Evolutionary conservation across 2,329 filamentous ascomycete species (phyloP).

Genomic region (Aureobasidium sp.): DNA sequence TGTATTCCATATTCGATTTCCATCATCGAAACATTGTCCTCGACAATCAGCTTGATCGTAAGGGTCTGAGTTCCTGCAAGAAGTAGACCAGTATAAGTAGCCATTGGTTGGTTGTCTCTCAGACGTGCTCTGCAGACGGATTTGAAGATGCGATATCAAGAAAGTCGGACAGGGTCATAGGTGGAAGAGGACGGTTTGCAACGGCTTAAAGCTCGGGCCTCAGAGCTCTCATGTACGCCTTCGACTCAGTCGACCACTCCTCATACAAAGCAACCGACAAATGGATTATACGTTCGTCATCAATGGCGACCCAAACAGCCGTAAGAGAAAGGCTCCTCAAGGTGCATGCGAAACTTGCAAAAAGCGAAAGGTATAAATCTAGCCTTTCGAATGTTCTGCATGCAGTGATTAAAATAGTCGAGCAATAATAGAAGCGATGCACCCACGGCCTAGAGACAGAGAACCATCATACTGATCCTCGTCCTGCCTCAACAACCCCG

Average conservation of each 20-base stretch:
- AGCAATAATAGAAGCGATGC: conserved; percentile 30
- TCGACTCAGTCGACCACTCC: background rate
- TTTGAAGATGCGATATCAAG: background rate
- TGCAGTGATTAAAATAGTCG: conserved; percentile 16
- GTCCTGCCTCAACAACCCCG: conserved; percentile 17
- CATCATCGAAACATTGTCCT: too few relatives aligned
- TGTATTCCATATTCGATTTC: background rate
- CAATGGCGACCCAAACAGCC: conserved; percentile 34
- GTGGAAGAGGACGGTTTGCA: background rate
- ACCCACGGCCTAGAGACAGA: conserved; percentile 28
- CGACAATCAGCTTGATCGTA: too few relatives aligned
- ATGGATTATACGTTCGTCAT: conserved; percentile 31
- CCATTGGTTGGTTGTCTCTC: too few relatives aligned
- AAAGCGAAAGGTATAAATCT: conserved; percentile 27
- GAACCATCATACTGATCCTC: background rate
- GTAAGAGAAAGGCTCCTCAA: conserved; percentile 35
- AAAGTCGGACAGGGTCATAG: background rate
- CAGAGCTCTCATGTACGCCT: background rate
- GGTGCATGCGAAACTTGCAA: conserved; percentile 37
- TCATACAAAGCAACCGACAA: background rate
- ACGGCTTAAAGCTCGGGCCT: background rate
- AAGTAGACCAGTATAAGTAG: too few relatives aligned
- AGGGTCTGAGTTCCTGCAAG: too few relatives aligned
- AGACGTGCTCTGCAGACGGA: too few relatives aligned
- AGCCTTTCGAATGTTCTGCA: background rate